Evolutionary conservation across 2,329 filamentous ascomycete genomes (phyloP).

Genomic region (Calonectria multiphialidica): DNA sequence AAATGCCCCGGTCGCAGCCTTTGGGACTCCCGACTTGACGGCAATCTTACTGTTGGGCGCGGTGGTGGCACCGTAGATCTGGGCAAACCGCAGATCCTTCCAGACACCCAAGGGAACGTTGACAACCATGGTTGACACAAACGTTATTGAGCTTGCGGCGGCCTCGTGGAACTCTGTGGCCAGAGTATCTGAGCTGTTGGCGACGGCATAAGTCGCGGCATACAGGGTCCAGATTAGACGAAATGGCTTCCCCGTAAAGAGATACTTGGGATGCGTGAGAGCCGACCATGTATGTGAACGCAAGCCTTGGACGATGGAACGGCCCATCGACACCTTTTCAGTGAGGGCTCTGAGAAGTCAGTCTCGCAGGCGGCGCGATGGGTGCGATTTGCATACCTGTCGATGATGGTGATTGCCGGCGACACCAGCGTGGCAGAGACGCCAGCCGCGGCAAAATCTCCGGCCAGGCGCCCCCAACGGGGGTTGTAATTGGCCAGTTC

Average conservation of each 20-base stretch:
- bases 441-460: conserved; percentile 41
- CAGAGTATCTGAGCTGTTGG: conserved; percentile 44
- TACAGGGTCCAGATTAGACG: conserved; percentile 47
- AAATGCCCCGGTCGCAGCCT: conserved; percentile 42
- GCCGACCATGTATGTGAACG: conserved; percentile 25
- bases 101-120: conserved; percentile 48
- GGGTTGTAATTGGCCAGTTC: conserved; percentile 12
- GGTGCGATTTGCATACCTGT: conserved; percentile 31
- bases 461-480: conserved; percentile 34
- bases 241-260: conserved; percentile 41
- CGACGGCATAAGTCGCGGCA: conserved; percentile 44
- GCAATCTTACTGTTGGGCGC: conserved; percentile 17
- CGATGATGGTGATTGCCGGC: conserved; percentile 44
- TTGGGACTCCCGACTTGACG: conserved; percentile 26
- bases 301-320: conserved; percentile 31
- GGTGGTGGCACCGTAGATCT: conserved; percentile 40
- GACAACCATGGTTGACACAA: conserved; percentile 45
- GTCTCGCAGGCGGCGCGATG: background rate
- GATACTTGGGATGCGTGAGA: conserved; percentile 37
- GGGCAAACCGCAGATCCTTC: conserved; percentile 47
- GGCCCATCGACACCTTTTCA: conserved; percentile 38
- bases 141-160: conserved; percentile 40
- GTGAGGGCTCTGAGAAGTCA: conserved; percentile 32
- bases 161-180: conserved; percentile 39
- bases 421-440: conserved; percentile 45